phyloP scores from a whole-genome alignment of 2,329 filamentous ascomycete genomes.

The Cladobotryum mycophilum region DNA sequence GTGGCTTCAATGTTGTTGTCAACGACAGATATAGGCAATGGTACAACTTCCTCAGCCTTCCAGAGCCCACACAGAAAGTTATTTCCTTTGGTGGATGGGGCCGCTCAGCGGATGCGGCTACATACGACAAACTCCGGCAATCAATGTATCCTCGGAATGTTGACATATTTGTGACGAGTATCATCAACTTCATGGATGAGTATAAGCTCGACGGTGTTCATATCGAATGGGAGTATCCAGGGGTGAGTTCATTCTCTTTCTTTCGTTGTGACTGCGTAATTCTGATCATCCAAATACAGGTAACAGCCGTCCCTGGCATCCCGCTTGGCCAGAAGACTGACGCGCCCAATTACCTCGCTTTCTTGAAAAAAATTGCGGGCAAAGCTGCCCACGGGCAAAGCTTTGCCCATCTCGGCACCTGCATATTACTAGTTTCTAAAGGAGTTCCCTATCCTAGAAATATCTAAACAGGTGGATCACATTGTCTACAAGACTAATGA shows the following conservation, averaged over 20 bases:
- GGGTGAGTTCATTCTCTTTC: slow-evolving; percentile 25
- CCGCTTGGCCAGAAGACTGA: slow-evolving; percentile 18
- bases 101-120: no score
- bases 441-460: slow-evolving; percentile 22
- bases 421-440: slow-evolving; percentile 30
- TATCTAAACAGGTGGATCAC: slow-evolving; percentile 24
- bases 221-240: slow-evolving; percentile 28
- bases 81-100: not conserved
- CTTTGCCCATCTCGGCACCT: slow-evolving; percentile 23
- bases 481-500: slow-evolving; percentile 30
- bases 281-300: not conserved
- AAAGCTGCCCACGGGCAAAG: slow-evolving; percentile 16
- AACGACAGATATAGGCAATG: no score
- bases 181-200: no score
- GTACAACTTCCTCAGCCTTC: no score
- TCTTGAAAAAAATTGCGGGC: slow-evolving; percentile 11
- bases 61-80: not conserved
- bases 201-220: no score
- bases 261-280: slow-evolving; percentile 9
- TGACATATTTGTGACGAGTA: no score
- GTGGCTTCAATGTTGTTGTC: no score
- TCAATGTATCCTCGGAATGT: no score
- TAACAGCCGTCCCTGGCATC: slow-evolving; percentile 22
- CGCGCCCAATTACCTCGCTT: slow-evolving; percentile 14
- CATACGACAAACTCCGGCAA: no score